Evolutionary conservation across 2,329 filamentous ascomycete genomes (phyloP).

Genomic region (Juglanconis juglandina): DNA sequence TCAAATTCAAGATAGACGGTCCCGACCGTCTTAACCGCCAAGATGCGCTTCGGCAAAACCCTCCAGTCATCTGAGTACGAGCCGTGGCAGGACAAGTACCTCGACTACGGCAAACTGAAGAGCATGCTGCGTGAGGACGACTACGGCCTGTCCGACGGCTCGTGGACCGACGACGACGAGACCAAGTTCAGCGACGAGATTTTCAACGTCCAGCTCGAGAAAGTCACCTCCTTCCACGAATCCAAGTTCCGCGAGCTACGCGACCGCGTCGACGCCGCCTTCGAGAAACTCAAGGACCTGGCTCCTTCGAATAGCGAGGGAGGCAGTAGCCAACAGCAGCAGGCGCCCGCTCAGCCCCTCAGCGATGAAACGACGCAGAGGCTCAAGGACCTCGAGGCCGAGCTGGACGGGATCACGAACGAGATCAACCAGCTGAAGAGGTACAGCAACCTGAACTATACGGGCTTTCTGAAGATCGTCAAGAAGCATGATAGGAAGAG

Average conservation of each 20-base stretch:
- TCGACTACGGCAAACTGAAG: constrained; percentile 95
- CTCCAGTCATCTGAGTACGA: constrained; percentile 74
- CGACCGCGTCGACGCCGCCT: constrained; percentile 51
- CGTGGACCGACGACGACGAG: constrained; percentile 94
- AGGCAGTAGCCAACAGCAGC: constrained; percentile 24
- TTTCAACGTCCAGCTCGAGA: constrained; percentile 90
- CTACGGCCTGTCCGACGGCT: constrained; percentile 55
- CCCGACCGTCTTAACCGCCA: constrained; percentile 21
- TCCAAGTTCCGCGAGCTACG: constrained; percentile 63
- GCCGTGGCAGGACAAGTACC: constrained; percentile 90
- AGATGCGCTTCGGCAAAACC: constrained; percentile 91
- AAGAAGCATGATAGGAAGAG: constrained; percentile 98
- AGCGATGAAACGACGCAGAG: constrained; percentile 46
- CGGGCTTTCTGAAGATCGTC: constrained; percentile 93
- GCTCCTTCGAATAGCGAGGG: constrained; percentile 53
- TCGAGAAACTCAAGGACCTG: constrained; percentile 74
- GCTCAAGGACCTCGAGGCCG: constrained; percentile 68
- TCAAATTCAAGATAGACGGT: background rate
- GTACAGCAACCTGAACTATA: constrained; percentile 95
- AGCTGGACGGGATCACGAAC: constrained; percentile 83
- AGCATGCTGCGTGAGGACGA: constrained; percentile 75
- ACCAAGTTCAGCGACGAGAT: constrained; percentile 91
- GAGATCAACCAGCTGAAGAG: constrained; percentile 92
- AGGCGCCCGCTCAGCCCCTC: constrained; percentile 37
- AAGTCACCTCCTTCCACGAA: constrained; percentile 86